phyloP scores from a whole-genome alignment of 345 rosid genomes.

The Eucalyptus cladocalyx region DNA sequence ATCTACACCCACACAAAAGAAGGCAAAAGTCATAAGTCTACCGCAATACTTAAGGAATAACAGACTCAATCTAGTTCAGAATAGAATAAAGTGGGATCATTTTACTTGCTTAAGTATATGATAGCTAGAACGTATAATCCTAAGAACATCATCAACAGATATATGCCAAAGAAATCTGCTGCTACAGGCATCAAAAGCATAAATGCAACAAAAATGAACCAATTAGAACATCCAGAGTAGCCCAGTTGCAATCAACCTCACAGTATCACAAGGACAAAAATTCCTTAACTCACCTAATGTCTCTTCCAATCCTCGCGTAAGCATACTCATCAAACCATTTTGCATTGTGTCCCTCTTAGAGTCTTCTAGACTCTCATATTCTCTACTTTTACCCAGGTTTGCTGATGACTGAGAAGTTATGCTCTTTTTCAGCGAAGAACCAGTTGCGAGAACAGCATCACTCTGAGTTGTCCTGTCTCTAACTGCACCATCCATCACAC shows the following conservation, averaged over 20 bases:
- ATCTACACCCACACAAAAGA: neutral
- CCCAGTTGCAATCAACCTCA: neutral
- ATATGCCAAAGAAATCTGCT: neutral
- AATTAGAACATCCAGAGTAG: neutral
- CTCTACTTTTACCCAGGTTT: neutral
- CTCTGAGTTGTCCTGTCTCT: constrained; percentile 23
- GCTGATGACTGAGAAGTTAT: neutral
- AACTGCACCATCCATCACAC: constrained; percentile 10
- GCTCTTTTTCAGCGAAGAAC: neutral
- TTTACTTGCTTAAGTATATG: neutral
- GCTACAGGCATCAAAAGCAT: neutral
- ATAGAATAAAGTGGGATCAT: neutral
- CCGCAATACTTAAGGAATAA: neutral
- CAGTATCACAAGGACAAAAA: neutral
- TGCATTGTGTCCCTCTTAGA: constrained; percentile 1
- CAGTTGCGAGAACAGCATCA: constrained; percentile 30
- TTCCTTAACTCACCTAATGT: constrained; percentile 22
- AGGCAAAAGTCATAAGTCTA: neutral
- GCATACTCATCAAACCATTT: constrained; percentile 6
- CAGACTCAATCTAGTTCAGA: neutral
- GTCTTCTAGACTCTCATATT: constrained; percentile 2
- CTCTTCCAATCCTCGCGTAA: constrained; percentile 23
- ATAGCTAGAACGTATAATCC: neutral
- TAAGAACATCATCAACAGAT: neutral
- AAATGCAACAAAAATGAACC: neutral